Base-by-base conservation (phyloP, 495 filamentous ascomycete genomes). In the Podospora appendiculata region DNA sequence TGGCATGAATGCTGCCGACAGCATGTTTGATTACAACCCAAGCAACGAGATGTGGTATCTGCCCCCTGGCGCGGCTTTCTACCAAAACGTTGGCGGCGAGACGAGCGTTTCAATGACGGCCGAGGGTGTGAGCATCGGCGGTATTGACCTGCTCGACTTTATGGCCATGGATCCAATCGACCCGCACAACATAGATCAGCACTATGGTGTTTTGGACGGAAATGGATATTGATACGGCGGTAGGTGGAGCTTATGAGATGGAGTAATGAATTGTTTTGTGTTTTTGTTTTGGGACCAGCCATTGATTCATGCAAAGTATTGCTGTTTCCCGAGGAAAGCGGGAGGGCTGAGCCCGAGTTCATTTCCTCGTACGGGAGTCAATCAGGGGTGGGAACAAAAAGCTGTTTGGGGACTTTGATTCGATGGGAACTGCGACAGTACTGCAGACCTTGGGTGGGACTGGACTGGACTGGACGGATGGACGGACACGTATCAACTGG, bases 41-140 rank as follows among this genome's bases (percentile, higher is more conserved):
- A 65, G 70, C 36, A 73, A 65, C 47, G 75, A 80, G 59, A 77
- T 80, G 73, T 80, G 77, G 78, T 81, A 79, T 55, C 68, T 80
- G 13, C 77, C 77, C 3, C 66, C 78, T 11, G 78, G 77, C 1
- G 66, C 76, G 14, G 78, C 73, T 11, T 71, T 80, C 35, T 81
- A 78, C 61, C 74, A 78, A 53, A 79, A 74, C 55, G 64, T 79
- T 40, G 76, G 76, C 55, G 74, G 74, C 49, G 62, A 64, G 17
- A 65, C 57, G 65, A 36, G 14, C 5, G 77, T 80, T 19, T 76
- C 76, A 36, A 79, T 80, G 74, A 80, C 76, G 34, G 76, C 78
- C 7, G 77, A 81, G 62, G 78, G 78, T 35, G 78, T 81, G 34
- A 81, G 77, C 54, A 72, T 80, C 0, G 76, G 74, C 38, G 78